Evolutionary conservation across 1,284 basidiomycete species (phyloP).

Genomic region (Macrocybe sp.): DNA sequence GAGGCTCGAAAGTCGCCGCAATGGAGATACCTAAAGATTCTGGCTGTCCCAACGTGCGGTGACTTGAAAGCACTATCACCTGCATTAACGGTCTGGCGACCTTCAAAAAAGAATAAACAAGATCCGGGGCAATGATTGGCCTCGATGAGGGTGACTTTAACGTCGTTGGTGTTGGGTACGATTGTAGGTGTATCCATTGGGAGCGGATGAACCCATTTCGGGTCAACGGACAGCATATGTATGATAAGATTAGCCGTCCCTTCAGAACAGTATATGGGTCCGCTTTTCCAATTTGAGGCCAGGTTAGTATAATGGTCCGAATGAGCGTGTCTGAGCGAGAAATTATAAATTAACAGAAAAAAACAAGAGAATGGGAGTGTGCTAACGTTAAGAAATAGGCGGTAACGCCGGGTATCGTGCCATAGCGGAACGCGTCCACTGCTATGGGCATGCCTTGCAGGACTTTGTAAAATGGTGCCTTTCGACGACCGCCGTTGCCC

Average conservation of each 20-base stretch:
- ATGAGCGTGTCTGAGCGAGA: conserved; percentile 73
- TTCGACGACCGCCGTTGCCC: conserved; percentile 54
- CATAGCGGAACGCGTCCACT: conserved; percentile 94
- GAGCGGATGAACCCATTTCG: conserved; percentile 82
- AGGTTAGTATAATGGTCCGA: conserved; percentile 94
- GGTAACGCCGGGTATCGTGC: conserved; percentile 80
- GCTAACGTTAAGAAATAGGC: conserved; percentile 86
- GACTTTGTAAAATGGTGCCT: conserved; percentile 94
- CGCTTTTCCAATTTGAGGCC: conserved; percentile 81
- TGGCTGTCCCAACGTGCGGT: conserved; percentile 62
- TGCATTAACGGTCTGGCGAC: conserved; percentile 82
- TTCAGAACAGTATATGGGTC: conserved; percentile 93
- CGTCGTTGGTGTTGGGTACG: conserved; percentile 82
- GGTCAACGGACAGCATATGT: conserved; percentile 85
- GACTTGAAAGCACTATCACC: conserved; percentile 78
- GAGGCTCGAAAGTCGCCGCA: conserved; percentile 94
- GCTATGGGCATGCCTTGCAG: conserved; percentile 96
- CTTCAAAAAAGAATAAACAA: conserved; percentile 91
- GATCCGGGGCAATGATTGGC: conserved; percentile 98
- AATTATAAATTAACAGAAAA: neutral
- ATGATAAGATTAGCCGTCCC: conserved; percentile 89
- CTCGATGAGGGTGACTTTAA: conserved; percentile 90
- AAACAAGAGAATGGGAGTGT: conserved; percentile 8
- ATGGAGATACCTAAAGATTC: conserved; percentile 85
- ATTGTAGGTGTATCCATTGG: conserved; percentile 74